Evolutionary conservation across 208 protist species (phyloP).

Genomic region (Trypanosoma avium): DNA sequence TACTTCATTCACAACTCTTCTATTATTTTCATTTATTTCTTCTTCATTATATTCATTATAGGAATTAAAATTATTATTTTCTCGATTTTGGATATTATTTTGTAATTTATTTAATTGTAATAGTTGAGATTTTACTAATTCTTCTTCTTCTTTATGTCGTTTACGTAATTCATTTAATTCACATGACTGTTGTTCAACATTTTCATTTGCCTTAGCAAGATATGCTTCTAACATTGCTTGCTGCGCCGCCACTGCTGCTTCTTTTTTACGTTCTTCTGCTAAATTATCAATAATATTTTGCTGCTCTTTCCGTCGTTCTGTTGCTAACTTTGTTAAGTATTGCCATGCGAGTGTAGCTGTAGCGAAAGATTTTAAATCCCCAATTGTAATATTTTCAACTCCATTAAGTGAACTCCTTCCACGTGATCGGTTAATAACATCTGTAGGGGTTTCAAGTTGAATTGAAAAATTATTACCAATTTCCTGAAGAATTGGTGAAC

Average conservation of each 20-base stretch:
- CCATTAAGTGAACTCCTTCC: neutral
- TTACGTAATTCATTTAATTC: slow-evolving; percentile 37
- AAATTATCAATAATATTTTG: slow-evolving; percentile 29
- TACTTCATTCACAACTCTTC: too few species aligned
- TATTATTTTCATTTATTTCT: neutral
- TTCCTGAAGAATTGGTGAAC: neutral
- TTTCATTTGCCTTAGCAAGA: slow-evolving; percentile 34
- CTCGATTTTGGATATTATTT: neutral
- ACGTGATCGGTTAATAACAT: neutral
- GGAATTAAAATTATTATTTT: too few species aligned
- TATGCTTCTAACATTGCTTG: slow-evolving; percentile 37
- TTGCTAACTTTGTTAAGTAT: slow-evolving; percentile 20
- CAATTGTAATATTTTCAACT: slow-evolving; percentile 30
- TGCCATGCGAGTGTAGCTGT: slow-evolving; percentile 47
- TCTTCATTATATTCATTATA: too few species aligned
- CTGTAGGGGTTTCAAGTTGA: neutral
- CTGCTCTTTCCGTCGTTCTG: slow-evolving; percentile 27
- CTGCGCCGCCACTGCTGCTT: slow-evolving; percentile 18
- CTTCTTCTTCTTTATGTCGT: slow-evolving; percentile 31
- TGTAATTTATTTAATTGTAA: slow-evolving; percentile 19
- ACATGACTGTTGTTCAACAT: slow-evolving; percentile 27
- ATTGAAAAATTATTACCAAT: neutral
- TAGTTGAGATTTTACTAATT: slow-evolving; percentile 25
- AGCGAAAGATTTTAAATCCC: slow-evolving; percentile 44
- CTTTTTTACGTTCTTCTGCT: neutral